Conservation (phyloP, 768 basidiomycete genomes). For the Pisolithus albus region DNA sequence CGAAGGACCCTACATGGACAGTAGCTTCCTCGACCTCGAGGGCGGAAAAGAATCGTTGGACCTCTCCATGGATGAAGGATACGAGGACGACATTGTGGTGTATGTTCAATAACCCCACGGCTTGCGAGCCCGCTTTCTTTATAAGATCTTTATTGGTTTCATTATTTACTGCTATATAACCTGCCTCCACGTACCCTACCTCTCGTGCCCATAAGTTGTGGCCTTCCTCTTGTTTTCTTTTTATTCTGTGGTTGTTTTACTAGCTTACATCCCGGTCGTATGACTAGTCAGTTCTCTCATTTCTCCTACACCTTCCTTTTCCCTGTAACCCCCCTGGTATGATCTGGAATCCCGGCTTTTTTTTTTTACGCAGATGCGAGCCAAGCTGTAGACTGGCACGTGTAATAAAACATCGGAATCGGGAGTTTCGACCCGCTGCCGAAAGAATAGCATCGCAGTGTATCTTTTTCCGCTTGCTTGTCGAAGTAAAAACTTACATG, state of each 20-base stretch:
- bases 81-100: conserved; percentile 36
- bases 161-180: conserved; percentile 10
- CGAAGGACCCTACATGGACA: conserved; percentile 24
- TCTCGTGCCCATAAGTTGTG: conserved; percentile 1
- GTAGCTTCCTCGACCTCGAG: conserved; percentile 37
- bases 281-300: background rate
- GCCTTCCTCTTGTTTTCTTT: background rate
- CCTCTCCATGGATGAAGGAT: conserved; percentile 26
- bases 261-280: conserved; percentile 6
- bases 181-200: conserved; percentile 1
- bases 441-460: too few species aligned
- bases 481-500: conserved; percentile 15
- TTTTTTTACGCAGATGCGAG: too few species aligned
- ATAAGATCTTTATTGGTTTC: conserved; percentile 8
- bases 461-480: background rate
- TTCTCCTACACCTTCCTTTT: background rate
- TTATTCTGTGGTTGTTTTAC: conserved; percentile 10
- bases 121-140: conserved; percentile 1
- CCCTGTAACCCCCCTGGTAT: background rate
- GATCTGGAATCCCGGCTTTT: background rate
- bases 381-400: too few species aligned
- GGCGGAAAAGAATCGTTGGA: conserved; percentile 35
- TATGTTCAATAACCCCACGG: background rate
- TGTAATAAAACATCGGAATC: too few species aligned
- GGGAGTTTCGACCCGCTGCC: too few species aligned